A percentile compares a stretch with the other conserved stretches of the same genome.
phyloP scores from a whole-genome alignment of 202 grass and related monocot genomes.

The Zizania palustris region DNA sequence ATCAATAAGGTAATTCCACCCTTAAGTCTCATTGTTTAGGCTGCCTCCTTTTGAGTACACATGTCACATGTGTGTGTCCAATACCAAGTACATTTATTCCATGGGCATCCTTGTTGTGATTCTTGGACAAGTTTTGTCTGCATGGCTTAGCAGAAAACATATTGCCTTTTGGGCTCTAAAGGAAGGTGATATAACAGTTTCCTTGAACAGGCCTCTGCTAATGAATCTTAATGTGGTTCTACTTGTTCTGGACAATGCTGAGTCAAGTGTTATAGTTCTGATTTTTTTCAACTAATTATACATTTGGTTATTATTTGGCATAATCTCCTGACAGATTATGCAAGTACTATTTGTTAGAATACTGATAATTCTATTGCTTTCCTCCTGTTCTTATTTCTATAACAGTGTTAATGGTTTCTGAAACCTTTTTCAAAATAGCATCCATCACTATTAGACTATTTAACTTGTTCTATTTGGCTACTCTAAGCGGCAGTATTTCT shows the following conservation, averaged over 20 bases:
- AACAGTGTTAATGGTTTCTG: background rate
- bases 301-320: slow-evolving; percentile 11
- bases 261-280: background rate
- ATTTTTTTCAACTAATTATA: slow-evolving; percentile 17
- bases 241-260: slow-evolving; percentile 27
- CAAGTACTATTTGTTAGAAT: slow-evolving; percentile 2
- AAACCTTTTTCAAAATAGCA: background rate
- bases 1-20: slow-evolving; percentile 60
- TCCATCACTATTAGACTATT: background rate
- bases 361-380: slow-evolving; percentile 14
- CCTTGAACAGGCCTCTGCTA: slow-evolving; percentile 19
- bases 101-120: background rate
- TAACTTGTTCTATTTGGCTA: background rate
- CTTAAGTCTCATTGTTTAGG: slow-evolving; percentile 24
- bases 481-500: slow-evolving; percentile 25
- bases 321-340: background rate
- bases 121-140: slow-evolving; percentile 12
- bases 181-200: slow-evolving; percentile 29
- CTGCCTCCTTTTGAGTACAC: slow-evolving; percentile 17
- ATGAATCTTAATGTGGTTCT: slow-evolving; percentile 23
- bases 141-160: slow-evolving; percentile 4
- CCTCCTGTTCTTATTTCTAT: background rate
- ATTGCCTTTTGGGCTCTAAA: slow-evolving; percentile 35
- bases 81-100: background rate
- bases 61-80: background rate